These are phyloP conservation scores for Tolypocladium guangdongense DNA, from an alignment of 2,329 filamentous ascomycete species.

Conservation along the genomic window DNA sequence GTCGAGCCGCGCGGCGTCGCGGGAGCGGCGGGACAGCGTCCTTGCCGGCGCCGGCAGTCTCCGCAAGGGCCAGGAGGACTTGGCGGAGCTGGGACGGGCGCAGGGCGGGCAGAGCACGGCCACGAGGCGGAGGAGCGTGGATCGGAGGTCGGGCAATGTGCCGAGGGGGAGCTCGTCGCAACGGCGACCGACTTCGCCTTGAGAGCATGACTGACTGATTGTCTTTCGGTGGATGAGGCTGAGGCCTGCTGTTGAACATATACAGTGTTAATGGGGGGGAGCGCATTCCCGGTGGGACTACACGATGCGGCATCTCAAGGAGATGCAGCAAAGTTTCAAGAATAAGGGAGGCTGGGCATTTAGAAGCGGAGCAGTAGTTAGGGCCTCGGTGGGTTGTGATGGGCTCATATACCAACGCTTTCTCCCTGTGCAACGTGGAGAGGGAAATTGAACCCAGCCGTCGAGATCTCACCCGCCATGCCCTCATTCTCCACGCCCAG, in stretches of 20 bases:
- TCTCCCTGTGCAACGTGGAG: too few species aligned
- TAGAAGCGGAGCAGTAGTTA: too few species aligned
- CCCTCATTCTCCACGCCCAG: too few species aligned
- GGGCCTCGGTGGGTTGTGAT: too few species aligned
- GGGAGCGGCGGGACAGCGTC: constrained; percentile 7
- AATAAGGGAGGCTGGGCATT: too few species aligned
- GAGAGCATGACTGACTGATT: background rate
- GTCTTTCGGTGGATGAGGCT: background rate
- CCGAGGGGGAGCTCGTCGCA: background rate
- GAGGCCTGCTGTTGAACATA: background rate
- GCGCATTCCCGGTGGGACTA: background rate
- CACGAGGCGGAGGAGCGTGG: constrained; percentile 16
- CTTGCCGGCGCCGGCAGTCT: constrained; percentile 15
- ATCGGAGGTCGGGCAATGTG: constrained; percentile 1
- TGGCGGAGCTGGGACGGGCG: constrained; percentile 21
- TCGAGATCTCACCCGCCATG: too few species aligned
- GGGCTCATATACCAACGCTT: too few species aligned
- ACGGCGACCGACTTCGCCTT: background rate
- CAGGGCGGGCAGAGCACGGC: constrained; percentile 18
- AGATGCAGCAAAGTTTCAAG: too few species aligned
- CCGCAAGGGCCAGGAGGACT: constrained; percentile 22
- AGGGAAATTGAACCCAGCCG: too few species aligned
- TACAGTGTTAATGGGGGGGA: too few species aligned
- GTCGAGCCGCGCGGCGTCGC: constrained; percentile 5
- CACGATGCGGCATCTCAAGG: background rate